A percentile compares a stretch with the other conserved stretches of the same genome.
Evolutionary conservation across 2,329 filamentous ascomycete genomes (phyloP).

Genomic region (Zopfia rhizophila): DNA sequence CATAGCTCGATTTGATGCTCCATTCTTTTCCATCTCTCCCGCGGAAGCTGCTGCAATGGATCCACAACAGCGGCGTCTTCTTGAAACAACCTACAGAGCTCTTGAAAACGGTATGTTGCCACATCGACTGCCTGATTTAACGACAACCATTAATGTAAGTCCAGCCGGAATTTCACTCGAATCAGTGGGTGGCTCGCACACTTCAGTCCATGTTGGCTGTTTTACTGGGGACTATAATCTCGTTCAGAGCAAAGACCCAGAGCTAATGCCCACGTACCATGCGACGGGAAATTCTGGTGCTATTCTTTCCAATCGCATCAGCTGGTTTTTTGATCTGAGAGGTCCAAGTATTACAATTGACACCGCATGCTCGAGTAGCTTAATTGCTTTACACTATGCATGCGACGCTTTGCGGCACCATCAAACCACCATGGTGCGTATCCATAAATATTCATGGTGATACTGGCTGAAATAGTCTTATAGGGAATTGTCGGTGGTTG

Average conservation of each 20-base stretch:
- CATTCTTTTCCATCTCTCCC: slow-evolving; percentile 17
- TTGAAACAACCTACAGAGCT: slow-evolving; percentile 34
- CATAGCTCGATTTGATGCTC: slow-evolving; percentile 10
- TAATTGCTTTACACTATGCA: slow-evolving; percentile 18
- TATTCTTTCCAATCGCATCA: slow-evolving; percentile 30
- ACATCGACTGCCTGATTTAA: too few relatives aligned
- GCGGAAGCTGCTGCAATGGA: slow-evolving; percentile 22
- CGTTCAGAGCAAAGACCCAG: slow-evolving; percentile 1
- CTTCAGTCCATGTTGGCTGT: slow-evolving; percentile 29
- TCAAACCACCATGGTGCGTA: too few relatives aligned
- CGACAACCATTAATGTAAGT: not conserved
- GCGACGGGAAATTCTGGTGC: slow-evolving; percentile 1
- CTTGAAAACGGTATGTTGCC: slow-evolving; percentile 34
- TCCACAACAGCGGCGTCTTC: slow-evolving; percentile 24
- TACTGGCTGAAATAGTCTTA: too few relatives aligned
- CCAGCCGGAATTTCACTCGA: slow-evolving; percentile 32
- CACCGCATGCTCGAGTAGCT: slow-evolving; percentile 38
- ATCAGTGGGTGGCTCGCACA: slow-evolving; percentile 38
- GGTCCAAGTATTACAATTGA: slow-evolving; percentile 38
- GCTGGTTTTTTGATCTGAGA: slow-evolving; percentile 31
- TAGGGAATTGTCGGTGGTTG: not conserved
- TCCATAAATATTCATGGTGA: too few relatives aligned
- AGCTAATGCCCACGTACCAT: slow-evolving; percentile 10
- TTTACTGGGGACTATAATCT: slow-evolving; percentile 12
- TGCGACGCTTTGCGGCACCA: slow-evolving; percentile 3